These are phyloP conservation scores for Boletellus emodensis DNA, from an alignment of 768 basidiomycete species.

Conservation along the genomic window DNA sequence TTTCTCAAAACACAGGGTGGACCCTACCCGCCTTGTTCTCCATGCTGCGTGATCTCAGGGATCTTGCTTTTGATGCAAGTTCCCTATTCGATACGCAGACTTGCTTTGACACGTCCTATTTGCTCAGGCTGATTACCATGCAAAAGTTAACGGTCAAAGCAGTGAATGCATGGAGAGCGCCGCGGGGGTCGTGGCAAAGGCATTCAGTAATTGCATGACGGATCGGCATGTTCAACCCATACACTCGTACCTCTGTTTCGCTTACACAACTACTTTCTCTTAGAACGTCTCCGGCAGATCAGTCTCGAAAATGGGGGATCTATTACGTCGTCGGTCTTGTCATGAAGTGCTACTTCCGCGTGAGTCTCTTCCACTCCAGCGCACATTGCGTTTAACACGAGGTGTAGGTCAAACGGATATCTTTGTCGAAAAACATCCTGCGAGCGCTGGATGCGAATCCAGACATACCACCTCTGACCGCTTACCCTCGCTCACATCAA, in stretches of 20 bases:
- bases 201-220: slow-evolving; percentile 84
- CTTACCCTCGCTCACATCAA: slow-evolving; percentile 84
- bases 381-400: background rate
- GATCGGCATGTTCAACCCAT: slow-evolving; percentile 51
- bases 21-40: slow-evolving; percentile 80
- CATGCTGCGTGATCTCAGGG: slow-evolving; percentile 74
- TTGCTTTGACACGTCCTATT: background rate
- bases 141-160: slow-evolving; percentile 51
- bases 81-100: background rate
- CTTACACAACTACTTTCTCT: slow-evolving; percentile 1
- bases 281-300: slow-evolving; percentile 63
- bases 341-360: slow-evolving; percentile 93
- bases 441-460: slow-evolving; percentile 82
- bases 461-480: slow-evolving; percentile 73
- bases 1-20: slow-evolving; percentile 83
- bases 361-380: slow-evolving; percentile 33
- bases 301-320: slow-evolving; percentile 85
- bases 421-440: slow-evolving; percentile 87
- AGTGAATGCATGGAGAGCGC: slow-evolving; percentile 81
- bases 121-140: slow-evolving; percentile 57
- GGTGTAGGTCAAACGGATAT: slow-evolving; percentile 80
- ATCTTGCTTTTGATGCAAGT: slow-evolving; percentile 79
- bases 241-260: background rate
- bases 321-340: slow-evolving; percentile 91
- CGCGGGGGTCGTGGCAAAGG: slow-evolving; percentile 81